Evolutionary conservation across 2,329 filamentous ascomycete genomes (phyloP).

Genomic region (Pseudogymnoascus sp.): DNA sequence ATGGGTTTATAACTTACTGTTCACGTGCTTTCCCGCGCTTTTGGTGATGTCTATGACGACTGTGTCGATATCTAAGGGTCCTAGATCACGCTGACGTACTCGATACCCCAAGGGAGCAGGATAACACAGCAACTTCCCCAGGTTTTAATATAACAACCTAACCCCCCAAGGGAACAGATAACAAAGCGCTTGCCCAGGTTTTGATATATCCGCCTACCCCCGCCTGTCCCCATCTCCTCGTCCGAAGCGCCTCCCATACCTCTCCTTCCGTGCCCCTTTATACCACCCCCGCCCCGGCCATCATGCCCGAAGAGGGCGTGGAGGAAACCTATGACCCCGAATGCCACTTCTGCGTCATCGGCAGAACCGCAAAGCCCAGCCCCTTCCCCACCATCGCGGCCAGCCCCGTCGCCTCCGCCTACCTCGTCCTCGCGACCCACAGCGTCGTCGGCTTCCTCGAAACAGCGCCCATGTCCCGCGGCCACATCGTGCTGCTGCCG

Average conservation of each 20-base stretch:
- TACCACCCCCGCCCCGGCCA: constrained; percentile 5
- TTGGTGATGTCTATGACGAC: not conserved
- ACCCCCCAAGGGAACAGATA: not conserved
- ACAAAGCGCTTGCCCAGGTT: not conserved
- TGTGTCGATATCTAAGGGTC: not conserved
- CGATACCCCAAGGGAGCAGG: not conserved
- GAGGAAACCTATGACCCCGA: constrained; percentile 16
- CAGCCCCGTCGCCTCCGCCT: constrained; percentile 37
- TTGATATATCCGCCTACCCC: not conserved
- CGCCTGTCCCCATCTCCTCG: not conserved
- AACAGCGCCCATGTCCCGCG: constrained; percentile 73
- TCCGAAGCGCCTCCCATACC: not conserved
- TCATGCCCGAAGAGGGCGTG: not conserved
- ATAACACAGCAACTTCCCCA: not conserved
- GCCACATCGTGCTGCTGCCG: constrained; percentile 74
- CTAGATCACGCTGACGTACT: constrained; percentile 4
- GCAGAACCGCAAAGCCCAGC: constrained; percentile 38
- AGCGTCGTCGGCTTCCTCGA: constrained; percentile 79
- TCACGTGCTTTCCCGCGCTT: not conserved
- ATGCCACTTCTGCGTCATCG: constrained; percentile 56
- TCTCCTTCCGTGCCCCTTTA: not conserved
- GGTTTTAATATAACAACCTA: not conserved
- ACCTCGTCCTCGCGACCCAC: constrained; percentile 66
- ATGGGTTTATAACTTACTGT: not conserved
- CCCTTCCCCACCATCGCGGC: constrained; percentile 30